phyloP scores from a whole-genome alignment of 164 flowering plant species.

The Vitis riparia region DNA sequence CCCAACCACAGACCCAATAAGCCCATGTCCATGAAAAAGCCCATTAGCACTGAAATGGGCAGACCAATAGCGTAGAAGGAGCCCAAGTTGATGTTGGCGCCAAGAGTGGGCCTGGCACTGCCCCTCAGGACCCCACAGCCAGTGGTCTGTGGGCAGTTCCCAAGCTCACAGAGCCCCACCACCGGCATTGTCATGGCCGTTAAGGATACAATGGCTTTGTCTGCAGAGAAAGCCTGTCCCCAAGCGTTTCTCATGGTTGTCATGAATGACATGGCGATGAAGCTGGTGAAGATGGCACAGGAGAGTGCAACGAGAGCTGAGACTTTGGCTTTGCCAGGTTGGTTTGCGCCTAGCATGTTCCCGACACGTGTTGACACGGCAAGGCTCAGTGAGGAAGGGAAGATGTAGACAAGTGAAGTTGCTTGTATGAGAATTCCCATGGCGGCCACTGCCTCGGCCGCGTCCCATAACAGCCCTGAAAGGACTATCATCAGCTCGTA shows the following conservation, averaged over 20 bases:
- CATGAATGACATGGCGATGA: constrained; percentile 39
- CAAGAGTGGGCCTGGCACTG: constrained; percentile 57
- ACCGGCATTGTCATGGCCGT: constrained; percentile 54
- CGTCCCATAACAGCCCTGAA: constrained; percentile 42
- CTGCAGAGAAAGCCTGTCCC: constrained; percentile 52
- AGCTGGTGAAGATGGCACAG: constrained; percentile 35
- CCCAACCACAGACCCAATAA: constrained; percentile 48
- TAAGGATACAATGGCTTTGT: constrained; percentile 31
- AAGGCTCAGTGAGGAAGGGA: constrained; percentile 56
- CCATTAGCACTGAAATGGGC: constrained; percentile 48
- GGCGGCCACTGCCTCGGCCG: constrained; percentile 41
- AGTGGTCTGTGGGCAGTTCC: constrained; percentile 70
- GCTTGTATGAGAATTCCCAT: constrained; percentile 67
- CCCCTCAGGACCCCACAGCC: constrained; percentile 71
- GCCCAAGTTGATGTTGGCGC: constrained; percentile 52
- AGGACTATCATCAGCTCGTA: constrained; percentile 67
- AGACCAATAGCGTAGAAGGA: constrained; percentile 66
- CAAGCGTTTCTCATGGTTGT: constrained; percentile 34
- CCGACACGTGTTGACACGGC: constrained; percentile 65
- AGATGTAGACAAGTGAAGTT: constrained; percentile 57
- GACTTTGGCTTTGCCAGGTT: constrained; percentile 39
- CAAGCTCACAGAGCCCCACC: constrained; percentile 67
- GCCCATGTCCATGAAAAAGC: constrained; percentile 33
- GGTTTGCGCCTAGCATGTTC: constrained; percentile 55
- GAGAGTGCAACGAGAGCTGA: constrained; percentile 34